A percentile compares a stretch with the other conserved stretches of the same genome.
phyloP scores from a whole-genome alignment of 805 yeast species.

The Myxozyma udenii region DNA sequence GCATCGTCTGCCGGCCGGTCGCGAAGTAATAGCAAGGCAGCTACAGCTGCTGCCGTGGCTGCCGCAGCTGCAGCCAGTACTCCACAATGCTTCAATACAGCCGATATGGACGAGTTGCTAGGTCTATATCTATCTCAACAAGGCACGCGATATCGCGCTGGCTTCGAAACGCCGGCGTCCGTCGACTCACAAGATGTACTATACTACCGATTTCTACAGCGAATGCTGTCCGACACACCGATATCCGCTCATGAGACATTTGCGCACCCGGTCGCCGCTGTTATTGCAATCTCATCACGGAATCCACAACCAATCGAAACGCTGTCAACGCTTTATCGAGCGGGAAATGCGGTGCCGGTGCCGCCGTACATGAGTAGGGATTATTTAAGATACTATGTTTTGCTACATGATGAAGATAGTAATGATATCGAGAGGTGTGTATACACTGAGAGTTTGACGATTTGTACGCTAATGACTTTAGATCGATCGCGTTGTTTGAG shows the following conservation, averaged over 20 bases:
- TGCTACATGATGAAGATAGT: slow-evolving; percentile 49
- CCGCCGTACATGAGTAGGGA: slow-evolving; percentile 67
- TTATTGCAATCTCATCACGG: slow-evolving; percentile 59
- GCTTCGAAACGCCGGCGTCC: background rate
- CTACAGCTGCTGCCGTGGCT: slow-evolving; percentile 3
- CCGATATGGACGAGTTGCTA: slow-evolving; percentile 20
- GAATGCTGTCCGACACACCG: slow-evolving; percentile 55
- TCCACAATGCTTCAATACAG: slow-evolving; percentile 15
- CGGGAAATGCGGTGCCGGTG: slow-evolving; percentile 40
- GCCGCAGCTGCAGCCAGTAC: slow-evolving; percentile 11
- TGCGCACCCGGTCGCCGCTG: slow-evolving; percentile 77
- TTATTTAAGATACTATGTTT: slow-evolving; percentile 54
- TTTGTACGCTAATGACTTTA: background rate
- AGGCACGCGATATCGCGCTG: slow-evolving; percentile 27
- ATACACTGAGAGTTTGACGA: background rate
- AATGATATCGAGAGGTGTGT: slow-evolving; percentile 43
- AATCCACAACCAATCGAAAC: slow-evolving; percentile 60
- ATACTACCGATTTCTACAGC: slow-evolving; percentile 57
- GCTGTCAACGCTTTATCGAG: slow-evolving; percentile 51
- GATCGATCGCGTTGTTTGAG: slow-evolving; percentile 42
- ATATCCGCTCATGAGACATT: slow-evolving; percentile 79
- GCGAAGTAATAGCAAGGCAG: slow-evolving; percentile 9
- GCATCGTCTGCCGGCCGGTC: slow-evolving; percentile 2
- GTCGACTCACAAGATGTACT: slow-evolving; percentile 39
- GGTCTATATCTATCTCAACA: slow-evolving; percentile 8